phyloP scores from a whole-genome alignment of 306 rosid species.

The Ziziphus jujuba region DNA sequence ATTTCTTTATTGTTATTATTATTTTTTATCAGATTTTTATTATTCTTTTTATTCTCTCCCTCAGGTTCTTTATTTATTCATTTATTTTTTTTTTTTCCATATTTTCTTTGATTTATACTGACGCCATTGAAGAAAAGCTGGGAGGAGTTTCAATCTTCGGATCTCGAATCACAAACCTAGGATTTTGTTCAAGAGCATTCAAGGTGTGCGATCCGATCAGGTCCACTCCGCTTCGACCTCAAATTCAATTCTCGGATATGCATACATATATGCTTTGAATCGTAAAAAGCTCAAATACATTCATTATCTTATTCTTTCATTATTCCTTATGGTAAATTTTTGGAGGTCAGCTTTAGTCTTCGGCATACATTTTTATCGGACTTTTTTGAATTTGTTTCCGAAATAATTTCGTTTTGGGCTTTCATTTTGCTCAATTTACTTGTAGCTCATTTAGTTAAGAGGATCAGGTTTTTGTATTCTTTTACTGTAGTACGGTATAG shows the following conservation, averaged over 20 bases:
- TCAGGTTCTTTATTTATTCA: slow-evolving; percentile 5
- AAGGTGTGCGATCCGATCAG: slow-evolving; percentile 39
- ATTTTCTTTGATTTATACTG: slow-evolving; percentile 11
- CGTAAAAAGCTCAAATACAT: slow-evolving; percentile 5
- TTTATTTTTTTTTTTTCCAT: not conserved
- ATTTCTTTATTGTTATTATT: too few relatives aligned
- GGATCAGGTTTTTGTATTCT: not conserved
- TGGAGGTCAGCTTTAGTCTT: not conserved
- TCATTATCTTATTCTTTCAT: not conserved
- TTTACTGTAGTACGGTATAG: not conserved
- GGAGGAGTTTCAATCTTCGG: slow-evolving; percentile 34
- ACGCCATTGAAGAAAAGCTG: slow-evolving; percentile 48
- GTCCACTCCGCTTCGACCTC: slow-evolving; percentile 32
- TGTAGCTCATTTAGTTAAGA: slow-evolving; percentile 8
- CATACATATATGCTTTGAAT: slow-evolving; percentile 6
- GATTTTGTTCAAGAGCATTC: slow-evolving; percentile 15
- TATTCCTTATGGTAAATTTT: not conserved
- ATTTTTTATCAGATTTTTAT: too few relatives aligned
- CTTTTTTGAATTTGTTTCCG: not conserved
- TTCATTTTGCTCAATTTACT: not conserved
- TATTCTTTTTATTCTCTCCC: not conserved
- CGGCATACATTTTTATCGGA: slow-evolving; percentile 1
- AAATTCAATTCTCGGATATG: not conserved
- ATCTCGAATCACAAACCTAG: slow-evolving; percentile 56
- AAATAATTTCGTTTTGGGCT: not conserved